These are phyloP conservation scores for Drechslerella dactyloides DNA, from an alignment of 2,329 filamentous ascomycete species.

Conservation along the genomic window DNA sequence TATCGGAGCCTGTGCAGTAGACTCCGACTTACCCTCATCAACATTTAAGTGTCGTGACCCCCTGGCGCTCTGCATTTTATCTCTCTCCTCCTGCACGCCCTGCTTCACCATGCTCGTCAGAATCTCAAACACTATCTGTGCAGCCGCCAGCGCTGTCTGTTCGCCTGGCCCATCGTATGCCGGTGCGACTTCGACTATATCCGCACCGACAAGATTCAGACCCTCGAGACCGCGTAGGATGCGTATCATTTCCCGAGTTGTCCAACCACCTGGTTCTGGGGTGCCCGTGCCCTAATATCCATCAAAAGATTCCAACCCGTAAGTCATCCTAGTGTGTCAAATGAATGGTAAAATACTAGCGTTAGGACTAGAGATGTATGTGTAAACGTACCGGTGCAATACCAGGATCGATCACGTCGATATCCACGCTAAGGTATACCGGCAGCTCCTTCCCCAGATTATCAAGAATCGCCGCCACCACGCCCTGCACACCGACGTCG, in stretches of 20 bases:
- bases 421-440: slow-evolving; percentile 81
- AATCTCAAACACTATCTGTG: slow-evolving; percentile 86
- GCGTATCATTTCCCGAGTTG: slow-evolving; percentile 81
- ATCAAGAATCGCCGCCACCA: slow-evolving; percentile 73
- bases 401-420: slow-evolving; percentile 76
- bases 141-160: slow-evolving; percentile 80
- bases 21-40: background rate
- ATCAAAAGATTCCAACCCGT: too few species aligned
- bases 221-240: slow-evolving; percentile 81
- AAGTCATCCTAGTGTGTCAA: too few species aligned
- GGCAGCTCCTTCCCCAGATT: slow-evolving; percentile 76
- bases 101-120: slow-evolving; percentile 75
- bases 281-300: slow-evolving; percentile 76
- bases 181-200: slow-evolving; percentile 87
- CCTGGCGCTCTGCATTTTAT: slow-evolving; percentile 35
- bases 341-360: too few species aligned
- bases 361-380: too few species aligned
- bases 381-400: slow-evolving; percentile 60
- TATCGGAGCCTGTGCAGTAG: slow-evolving; percentile 1
- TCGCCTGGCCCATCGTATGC: slow-evolving; percentile 82
- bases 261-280: slow-evolving; percentile 90
- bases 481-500: slow-evolving; percentile 73
- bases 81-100: slow-evolving; percentile 59
- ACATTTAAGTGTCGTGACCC: slow-evolving; percentile 49
- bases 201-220: slow-evolving; percentile 84